Percentiles rank a stretch among this genome's conserved stretches.
Conservation (phyloP, 129 eudicot genomes). For the carrot (Daucus carota) region DH1_v3.0 NC_030381.2:39028001-39028500, state of each 20-base stretch:
- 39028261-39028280: slow-evolving; percentile 1
- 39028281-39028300: background rate
- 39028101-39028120: background rate
- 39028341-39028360: too few relatives aligned
- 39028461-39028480: too few relatives aligned
- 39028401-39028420: too few relatives aligned
- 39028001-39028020: background rate
- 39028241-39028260: background rate
- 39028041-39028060: slow-evolving; percentile 2
- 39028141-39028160: slow-evolving; percentile 1
- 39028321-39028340: too few relatives aligned
- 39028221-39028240: background rate
- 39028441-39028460: too few relatives aligned
- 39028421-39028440: too few relatives aligned
- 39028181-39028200: background rate
- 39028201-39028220: background rate
- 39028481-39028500: too few relatives aligned
- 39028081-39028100: background rate
- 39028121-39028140: background rate
- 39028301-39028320: background rate
- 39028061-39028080: background rate
- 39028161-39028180: slow-evolving; percentile 2
- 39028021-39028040: background rate
- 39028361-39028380: too few relatives aligned
- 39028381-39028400: too few relatives aligned